Conservation (phyloP, 345 rosid genomes). For the Noccaea caerulescens region DNA sequence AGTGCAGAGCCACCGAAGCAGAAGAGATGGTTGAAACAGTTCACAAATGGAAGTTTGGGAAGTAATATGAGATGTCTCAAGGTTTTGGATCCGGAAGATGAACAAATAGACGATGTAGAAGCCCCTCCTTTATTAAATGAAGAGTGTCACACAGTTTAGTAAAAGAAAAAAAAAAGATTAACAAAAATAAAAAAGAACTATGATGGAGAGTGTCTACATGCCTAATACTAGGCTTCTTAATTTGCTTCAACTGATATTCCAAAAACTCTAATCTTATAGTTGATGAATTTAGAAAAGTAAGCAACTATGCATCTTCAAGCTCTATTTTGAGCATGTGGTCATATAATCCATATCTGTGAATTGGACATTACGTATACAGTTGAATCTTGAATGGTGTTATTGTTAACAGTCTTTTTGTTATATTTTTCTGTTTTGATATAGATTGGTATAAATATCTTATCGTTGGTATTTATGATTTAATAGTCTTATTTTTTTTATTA, state of each 20-base stretch:
- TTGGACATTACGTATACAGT: not conserved
- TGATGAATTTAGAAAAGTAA: not conserved
- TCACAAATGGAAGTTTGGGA: constrained; percentile 51
- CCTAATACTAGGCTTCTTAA: no score
- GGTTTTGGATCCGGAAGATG: constrained; percentile 37
- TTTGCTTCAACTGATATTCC: not conserved
- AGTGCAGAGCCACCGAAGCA: constrained; percentile 57
- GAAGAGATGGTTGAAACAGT: constrained; percentile 57
- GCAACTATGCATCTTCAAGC: constrained; percentile 7
- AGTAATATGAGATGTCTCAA: constrained; percentile 59
- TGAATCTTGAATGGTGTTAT: no score
- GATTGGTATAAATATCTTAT: no score
- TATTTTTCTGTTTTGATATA: no score
- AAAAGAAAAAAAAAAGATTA: not conserved
- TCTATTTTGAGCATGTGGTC: not conserved
- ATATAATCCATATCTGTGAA: not conserved
- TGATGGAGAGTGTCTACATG: no score
- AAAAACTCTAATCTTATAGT: not conserved
- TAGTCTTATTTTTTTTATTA: no score
- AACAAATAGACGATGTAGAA: constrained; percentile 52
- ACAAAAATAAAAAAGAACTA: no score
- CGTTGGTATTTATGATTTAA: no score
- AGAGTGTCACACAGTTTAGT: constrained; percentile 9
- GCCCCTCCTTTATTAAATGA: constrained; percentile 36
- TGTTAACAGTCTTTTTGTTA: no score